Base-by-base conservation (phyloP, 1,139 yeast species). In the Pneumocystis sp. region DNA sequence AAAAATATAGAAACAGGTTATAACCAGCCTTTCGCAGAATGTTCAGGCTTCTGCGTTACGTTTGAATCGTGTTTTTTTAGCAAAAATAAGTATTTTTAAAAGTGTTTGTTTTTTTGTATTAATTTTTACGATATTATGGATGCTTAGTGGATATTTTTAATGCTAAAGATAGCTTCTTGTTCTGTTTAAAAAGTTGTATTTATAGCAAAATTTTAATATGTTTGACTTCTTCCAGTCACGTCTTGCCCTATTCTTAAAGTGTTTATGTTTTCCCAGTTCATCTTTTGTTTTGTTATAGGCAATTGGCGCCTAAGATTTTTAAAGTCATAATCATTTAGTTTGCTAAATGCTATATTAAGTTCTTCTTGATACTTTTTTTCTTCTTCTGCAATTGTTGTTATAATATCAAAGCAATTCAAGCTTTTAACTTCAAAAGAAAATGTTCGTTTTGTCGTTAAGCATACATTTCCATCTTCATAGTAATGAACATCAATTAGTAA, bases 231-330 rank as follows among this genome's bases (percentile, higher is more conserved):
- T 42, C 71, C 70, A 56, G 71, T 73, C 44, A 87, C 91, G 75
- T 89, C 96, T 71, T 87, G 85, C 25, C 97, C 97, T 64, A 91
- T 79, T 72, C 90, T 83, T 77, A 90, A 90, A 74, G 86, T 87
- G 19, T 95, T 96, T 72, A 90, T 89, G 73, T 83, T 87, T 60
- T 96, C 96, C 98, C 98, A 93, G 75, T 89, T 88, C 73, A 93
- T 86, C 76, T 87, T 90, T 19, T 96, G 83, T 73, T 96, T 82
- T 39, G 96, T 91, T 59, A 93, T 86, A 1, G 98, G 98, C 68
- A 93, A 80, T 74, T 89, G 89, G 75, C 98, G 85, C 77, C 98
- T 83, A 70, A 93, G 81, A 68, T 83, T 82, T 76, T 91, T 93
- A 79, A 93, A 93, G 67, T 85, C 82, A 65, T 81, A 81, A 70